Conservation (phyloP, 345 rosid species). For the Lepidium sativum region DNA sequence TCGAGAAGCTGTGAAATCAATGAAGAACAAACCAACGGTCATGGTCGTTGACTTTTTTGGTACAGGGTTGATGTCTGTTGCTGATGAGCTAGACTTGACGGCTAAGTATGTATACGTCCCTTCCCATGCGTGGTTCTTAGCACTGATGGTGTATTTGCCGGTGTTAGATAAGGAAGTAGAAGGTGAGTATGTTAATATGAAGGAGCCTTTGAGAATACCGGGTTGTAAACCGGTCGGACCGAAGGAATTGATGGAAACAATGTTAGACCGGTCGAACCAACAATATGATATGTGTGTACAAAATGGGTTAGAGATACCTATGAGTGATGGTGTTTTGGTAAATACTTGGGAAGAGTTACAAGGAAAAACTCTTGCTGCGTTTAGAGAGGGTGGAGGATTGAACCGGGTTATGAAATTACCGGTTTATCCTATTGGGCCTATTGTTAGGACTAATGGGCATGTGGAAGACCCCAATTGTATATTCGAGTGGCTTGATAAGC, state of each 20-base stretch:
- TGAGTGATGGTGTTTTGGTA: constrained; percentile 46
- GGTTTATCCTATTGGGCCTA: constrained; percentile 45
- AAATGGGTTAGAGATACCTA: constrained; percentile 10
- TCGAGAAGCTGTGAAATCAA: constrained; percentile 24
- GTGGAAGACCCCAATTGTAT: background rate
- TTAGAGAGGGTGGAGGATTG: constrained; percentile 16
- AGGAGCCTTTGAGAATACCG: constrained; percentile 37
- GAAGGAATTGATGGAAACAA: constrained; percentile 33
- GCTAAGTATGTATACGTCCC: constrained; percentile 28
- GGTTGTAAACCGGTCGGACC: constrained; percentile 47
- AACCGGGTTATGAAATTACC: constrained; percentile 25
- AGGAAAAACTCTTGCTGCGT: constrained; percentile 30
- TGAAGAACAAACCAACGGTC: constrained; percentile 31
- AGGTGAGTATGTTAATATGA: constrained; percentile 30
- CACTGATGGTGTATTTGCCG: constrained; percentile 30
- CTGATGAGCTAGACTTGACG: constrained; percentile 31
- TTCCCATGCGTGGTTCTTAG: constrained; percentile 46
- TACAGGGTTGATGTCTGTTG: constrained; percentile 30
- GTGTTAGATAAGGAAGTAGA: constrained; percentile 27
- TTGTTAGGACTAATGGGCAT: constrained; percentile 7
- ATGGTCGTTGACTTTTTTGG: constrained; percentile 47
- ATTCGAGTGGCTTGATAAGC: constrained; percentile 45
- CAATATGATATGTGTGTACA: constrained; percentile 17
- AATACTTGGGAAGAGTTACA: constrained; percentile 59
- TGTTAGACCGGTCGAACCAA: constrained; percentile 26